Base-by-base conservation (phyloP, 2,329 filamentous ascomycete genomes). In the Fusarium tanahbumbuense region DNA sequence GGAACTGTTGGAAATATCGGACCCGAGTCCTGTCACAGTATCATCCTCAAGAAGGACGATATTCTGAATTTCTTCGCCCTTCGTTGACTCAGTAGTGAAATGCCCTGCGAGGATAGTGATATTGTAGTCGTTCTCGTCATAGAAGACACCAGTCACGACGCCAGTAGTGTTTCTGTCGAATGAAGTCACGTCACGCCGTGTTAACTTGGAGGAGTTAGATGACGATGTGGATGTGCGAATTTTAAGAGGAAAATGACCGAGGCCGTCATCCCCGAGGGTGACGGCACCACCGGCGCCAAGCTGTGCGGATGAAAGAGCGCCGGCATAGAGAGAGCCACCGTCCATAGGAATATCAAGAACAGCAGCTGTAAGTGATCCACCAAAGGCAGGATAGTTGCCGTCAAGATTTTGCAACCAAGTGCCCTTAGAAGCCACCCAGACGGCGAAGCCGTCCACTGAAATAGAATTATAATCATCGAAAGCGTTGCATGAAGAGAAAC, bases 391-490 rank as follows among this genome's bases (percentile, higher is more conserved):
- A 32, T 89, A 85, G 10, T 87, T 81, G 9, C 88, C 83, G 37
- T 89, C 80, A 20, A 98, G 82, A 72, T 97, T 96, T 76, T 93
- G 89, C 18, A 99, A 84, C 96, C 96, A 99, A 77, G 96, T 96
- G 61, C 85, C 86, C 67, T 87, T 85, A 6, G 94, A 97, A 5
- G 93, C 93, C 10, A 98, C 91, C 96, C 96, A 99, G 40, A 98
- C 85, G 16, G 93, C 95, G 75, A 99, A 93, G 4, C 94, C 94
- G 53, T 88, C 81, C 1, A 90, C 92, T 11, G 86, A 75, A 28
- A 90, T 85, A 12, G 89, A 86, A 9, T 85, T 79, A 70, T 90
- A 90, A 68, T 84, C 84, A 37, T 83, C 88, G 73, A 93, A 95
- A 1, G 86, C 87, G 28, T 91, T 86, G 66, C 97, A 88, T 56